phyloP scores from a whole-genome alignment of 2,329 filamentous ascomycete genomes.

The Neurospora crassa region DNA sequence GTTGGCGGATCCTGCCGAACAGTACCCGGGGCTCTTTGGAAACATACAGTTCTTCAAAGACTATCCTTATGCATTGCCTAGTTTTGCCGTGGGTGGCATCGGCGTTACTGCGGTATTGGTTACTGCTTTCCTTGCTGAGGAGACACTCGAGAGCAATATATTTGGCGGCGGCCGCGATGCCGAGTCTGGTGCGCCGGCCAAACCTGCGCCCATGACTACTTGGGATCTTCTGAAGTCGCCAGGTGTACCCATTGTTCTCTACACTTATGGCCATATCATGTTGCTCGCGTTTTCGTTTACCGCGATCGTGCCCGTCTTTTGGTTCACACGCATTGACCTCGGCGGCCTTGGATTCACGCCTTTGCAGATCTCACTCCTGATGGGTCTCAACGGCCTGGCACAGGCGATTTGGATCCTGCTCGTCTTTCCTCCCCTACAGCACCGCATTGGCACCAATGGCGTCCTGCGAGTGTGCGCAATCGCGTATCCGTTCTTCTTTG shows the following conservation, averaged over 20 bases:
- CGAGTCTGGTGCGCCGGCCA: slow-evolving; percentile 10
- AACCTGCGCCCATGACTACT: slow-evolving; percentile 30
- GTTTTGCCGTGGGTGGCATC: slow-evolving; percentile 45
- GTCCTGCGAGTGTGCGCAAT: slow-evolving; percentile 49
- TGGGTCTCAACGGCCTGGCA: slow-evolving; percentile 52
- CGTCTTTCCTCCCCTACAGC: slow-evolving; percentile 59
- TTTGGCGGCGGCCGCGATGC: not conserved
- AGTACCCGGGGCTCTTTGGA: slow-evolving; percentile 52
- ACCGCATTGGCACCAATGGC: slow-evolving; percentile 53
- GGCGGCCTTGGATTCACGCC: slow-evolving; percentile 59
- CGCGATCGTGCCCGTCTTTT: slow-evolving; percentile 58
- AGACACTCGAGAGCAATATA: slow-evolving; percentile 38
- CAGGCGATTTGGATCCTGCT: slow-evolving; percentile 66
- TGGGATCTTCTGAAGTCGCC: slow-evolving; percentile 50
- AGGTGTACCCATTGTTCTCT: slow-evolving; percentile 56
- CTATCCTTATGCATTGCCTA: slow-evolving; percentile 58
- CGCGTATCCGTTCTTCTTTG: slow-evolving; percentile 57
- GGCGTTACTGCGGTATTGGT: slow-evolving; percentile 43
- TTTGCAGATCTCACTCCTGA: slow-evolving; percentile 54
- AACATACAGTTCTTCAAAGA: slow-evolving; percentile 46
- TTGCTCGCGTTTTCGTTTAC: slow-evolving; percentile 64
- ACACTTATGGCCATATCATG: slow-evolving; percentile 56
- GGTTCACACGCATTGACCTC: slow-evolving; percentile 50
- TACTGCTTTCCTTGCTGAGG: slow-evolving; percentile 48
- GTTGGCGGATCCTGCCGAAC: slow-evolving; percentile 55